Evolutionary conservation across 306 rosid species (phyloP), one percentile per base, ranked within the genome.

Genomic region (Mimosa bimucronata): DNA sequence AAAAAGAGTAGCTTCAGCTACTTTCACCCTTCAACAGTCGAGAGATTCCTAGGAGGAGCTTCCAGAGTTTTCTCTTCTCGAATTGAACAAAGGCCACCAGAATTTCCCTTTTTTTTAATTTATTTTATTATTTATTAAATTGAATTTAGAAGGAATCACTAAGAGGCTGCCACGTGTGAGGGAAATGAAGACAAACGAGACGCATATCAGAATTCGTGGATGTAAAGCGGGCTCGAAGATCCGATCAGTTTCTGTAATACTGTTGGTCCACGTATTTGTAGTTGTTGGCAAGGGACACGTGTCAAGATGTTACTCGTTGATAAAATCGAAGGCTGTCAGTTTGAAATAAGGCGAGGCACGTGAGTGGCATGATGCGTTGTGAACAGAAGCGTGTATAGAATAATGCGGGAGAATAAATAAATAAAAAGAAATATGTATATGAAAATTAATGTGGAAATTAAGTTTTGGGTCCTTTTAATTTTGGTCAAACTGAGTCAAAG

Each of bases 181-280:
- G 42, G 16, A 70, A 78, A 75, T 82, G 76, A 13, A 79, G 30
- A 21, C 80, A 14, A 23, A 45, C 34, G 77, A 7, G 48, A 69
- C 4, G 77, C 86, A 86, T 65, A 84, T 77, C 82, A 86, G 75
- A 89, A 90, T 83, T 92, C 91, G 92, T 92, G 97, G 97, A 84
- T 55, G 89, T 80, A 87, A 92, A 82, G n/a, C 5, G 50, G 41
- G 82, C 81, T 78, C 82, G 53, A 38, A 83, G 89, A 90, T 88
- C 89, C 90, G 85, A 92, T 92, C 94, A 82, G 83, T 92, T 87
- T 78, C 92, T 40, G 11, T 4, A 50, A 7, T 11, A 6, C 25
- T 1, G 84, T 87, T 92, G 77, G 94, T 78, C 88, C 80, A 80
- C 77, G 71, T 67, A 64, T 1, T 1, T 1, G 3, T 9, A 4